Evolutionary conservation across 2,329 filamentous ascomycete species (phyloP).

Genomic region (Aotearoamyces nothofagi): DNA sequence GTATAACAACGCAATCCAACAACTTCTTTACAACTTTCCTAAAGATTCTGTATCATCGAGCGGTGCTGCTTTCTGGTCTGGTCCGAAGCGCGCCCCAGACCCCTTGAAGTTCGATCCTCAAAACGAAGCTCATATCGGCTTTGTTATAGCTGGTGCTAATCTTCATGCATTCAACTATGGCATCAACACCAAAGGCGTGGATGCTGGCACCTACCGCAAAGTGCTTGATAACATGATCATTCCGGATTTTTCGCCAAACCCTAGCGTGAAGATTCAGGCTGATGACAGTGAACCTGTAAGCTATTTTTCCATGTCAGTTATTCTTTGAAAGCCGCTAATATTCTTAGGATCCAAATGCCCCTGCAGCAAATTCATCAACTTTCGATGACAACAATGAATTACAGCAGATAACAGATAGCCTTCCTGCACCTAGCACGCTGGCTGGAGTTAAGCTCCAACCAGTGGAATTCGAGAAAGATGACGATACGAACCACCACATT

Average conservation of each 20-base stretch:
- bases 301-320: slow-evolving; percentile 6
- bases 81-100: slow-evolving; percentile 90
- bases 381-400: slow-evolving; percentile 67
- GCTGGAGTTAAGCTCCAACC: slow-evolving; percentile 80
- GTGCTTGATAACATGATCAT: slow-evolving; percentile 88
- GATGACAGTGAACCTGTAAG: slow-evolving; percentile 79
- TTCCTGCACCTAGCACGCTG: slow-evolving; percentile 68
- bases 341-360: slow-evolving; percentile 58
- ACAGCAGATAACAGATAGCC: slow-evolving; percentile 50
- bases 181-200: slow-evolving; percentile 69
- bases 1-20: slow-evolving; percentile 92
- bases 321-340: slow-evolving; percentile 11
- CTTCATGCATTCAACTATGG: slow-evolving; percentile 97
- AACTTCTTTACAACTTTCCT: slow-evolving; percentile 92
- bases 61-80: slow-evolving; percentile 93
- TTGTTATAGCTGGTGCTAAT: slow-evolving; percentile 77
- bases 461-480: slow-evolving; percentile 97
- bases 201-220: slow-evolving; percentile 57
- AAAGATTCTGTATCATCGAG: slow-evolving; percentile 81
- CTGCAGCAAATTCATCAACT: slow-evolving; percentile 26
- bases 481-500: slow-evolving; percentile 95
- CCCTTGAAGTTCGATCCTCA: slow-evolving; percentile 75
- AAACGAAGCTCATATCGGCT: slow-evolving; percentile 76
- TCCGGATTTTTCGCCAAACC: slow-evolving; percentile 82
- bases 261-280: slow-evolving; percentile 90